Conservation (phyloP, 2,329 filamentous ascomycete genomes). For the Coniochaeta prunicola region DNA sequence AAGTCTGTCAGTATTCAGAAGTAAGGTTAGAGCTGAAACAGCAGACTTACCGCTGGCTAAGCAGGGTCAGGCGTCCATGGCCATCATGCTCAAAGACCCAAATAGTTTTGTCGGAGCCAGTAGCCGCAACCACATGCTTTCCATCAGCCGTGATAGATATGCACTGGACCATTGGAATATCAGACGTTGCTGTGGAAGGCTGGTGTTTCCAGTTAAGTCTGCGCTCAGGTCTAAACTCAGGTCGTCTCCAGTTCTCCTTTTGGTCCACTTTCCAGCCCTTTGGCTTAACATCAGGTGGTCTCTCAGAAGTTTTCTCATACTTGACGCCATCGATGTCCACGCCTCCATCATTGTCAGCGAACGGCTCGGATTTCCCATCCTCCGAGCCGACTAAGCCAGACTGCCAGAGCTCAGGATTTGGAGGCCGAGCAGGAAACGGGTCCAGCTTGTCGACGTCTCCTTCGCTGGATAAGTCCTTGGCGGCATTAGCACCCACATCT, state of each 20-base stretch:
- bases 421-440: slow-evolving; percentile 3
- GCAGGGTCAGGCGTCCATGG: slow-evolving; percentile 52
- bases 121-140: slow-evolving; percentile 67
- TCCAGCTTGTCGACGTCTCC: neutral
- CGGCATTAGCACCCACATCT: neutral
- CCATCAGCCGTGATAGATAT: slow-evolving; percentile 58
- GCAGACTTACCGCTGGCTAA: slow-evolving; percentile 60
- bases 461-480: neutral
- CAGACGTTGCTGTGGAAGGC: slow-evolving; percentile 16
- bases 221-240: neutral
- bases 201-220: neutral
- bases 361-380: neutral
- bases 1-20: neutral
- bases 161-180: slow-evolving; percentile 60
- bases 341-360: neutral
- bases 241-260: neutral
- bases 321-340: neutral
- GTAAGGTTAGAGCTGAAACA: slow-evolving; percentile 5
- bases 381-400: neutral
- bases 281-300: neutral
- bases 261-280: neutral
- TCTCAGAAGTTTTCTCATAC: neutral
- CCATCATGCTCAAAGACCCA: slow-evolving; percentile 69
- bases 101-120: slow-evolving; percentile 85
- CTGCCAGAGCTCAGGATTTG: neutral